A percentile compares a stretch with the other conserved stretches of the same genome.
Conservation (phyloP, 1,139 yeast genomes). For the Petasospora fabianii region DNA sequence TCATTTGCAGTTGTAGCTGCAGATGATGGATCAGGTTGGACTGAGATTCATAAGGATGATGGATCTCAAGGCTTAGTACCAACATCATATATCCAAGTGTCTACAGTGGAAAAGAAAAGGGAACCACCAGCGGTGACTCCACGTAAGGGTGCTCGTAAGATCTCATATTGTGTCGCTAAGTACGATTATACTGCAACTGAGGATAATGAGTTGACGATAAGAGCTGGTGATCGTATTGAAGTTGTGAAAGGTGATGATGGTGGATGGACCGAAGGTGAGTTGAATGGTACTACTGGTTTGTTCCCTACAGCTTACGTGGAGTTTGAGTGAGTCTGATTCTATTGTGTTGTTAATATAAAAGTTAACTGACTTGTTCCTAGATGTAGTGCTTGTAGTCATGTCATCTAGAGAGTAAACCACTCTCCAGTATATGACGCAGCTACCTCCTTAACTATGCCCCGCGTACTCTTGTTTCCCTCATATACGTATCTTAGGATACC, state of each 20-base stretch:
- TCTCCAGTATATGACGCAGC: too few species aligned
- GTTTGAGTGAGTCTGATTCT: constrained; percentile 10
- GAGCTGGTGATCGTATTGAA: constrained; percentile 72
- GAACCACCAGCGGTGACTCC: constrained; percentile 85
- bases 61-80: constrained; percentile 79
- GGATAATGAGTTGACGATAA: constrained; percentile 71
- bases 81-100: constrained; percentile 66
- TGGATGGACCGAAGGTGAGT: constrained; percentile 96
- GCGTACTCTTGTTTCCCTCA: too few species aligned
- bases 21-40: constrained; percentile 97
- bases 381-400: too few species aligned
- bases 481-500: too few species aligned
- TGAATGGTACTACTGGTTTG: constrained; percentile 64
- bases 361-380: too few species aligned
- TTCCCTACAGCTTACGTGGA: constrained; percentile 73
- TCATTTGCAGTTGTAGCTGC: constrained; percentile 50
- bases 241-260: constrained; percentile 74
- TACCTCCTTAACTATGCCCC: too few species aligned
- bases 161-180: constrained; percentile 65
- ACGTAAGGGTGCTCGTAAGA: constrained; percentile 43
- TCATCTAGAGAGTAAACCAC: too few species aligned
- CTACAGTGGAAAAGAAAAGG: constrained; percentile 36
- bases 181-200: constrained; percentile 83
- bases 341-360: too few species aligned
- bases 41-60: constrained; percentile 43